phyloP scores from a whole-genome alignment of 2,329 filamentous ascomycete genomes.

The Aaosphaeria pasadenensis region DNA sequence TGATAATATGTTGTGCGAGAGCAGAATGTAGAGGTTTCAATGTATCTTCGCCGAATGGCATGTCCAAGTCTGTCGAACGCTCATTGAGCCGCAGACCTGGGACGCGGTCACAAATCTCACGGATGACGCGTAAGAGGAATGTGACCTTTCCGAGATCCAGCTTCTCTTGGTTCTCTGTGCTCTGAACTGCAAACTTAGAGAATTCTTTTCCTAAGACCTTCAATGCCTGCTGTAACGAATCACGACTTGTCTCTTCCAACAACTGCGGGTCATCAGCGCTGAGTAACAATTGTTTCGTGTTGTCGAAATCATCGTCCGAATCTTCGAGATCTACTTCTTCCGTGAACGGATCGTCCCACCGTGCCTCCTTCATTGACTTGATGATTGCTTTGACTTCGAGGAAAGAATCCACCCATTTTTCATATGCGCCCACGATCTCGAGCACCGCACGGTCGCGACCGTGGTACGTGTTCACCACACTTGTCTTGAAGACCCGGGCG shows the following conservation, averaged over 20 bases:
- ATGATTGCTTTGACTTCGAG: conserved; percentile 63
- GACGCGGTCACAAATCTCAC: conserved; percentile 68
- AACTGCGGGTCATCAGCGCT: conserved; percentile 69
- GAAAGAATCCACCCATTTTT: conserved; percentile 72
- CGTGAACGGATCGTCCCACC: conserved; percentile 74
- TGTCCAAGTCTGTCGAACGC: conserved; percentile 19
- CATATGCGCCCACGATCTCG: conserved; percentile 61
- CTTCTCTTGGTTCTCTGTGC: background rate
- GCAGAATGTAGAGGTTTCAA: conserved; percentile 63
- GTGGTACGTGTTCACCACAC: conserved; percentile 66
- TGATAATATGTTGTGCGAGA: conserved; percentile 55
- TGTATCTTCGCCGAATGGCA: conserved; percentile 45
- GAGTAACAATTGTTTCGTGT: conserved; percentile 63
- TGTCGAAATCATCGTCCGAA: conserved; percentile 71
- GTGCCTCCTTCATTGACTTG: conserved; percentile 62
- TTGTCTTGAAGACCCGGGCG: conserved; percentile 65
- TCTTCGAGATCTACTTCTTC: conserved; percentile 64
- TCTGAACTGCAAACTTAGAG: conserved; percentile 35
- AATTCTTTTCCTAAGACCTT: conserved; percentile 57
- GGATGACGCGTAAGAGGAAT: conserved; percentile 70
- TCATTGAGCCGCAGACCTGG: conserved; percentile 43
- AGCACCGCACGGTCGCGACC: conserved; percentile 69
- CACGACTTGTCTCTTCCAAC: conserved; percentile 59
- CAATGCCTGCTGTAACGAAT: conserved; percentile 57
- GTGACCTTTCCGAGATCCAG: conserved; percentile 19